phyloP scores from a whole-genome alignment of 1,139 yeast species.

The Yarrowia galli region DNA sequence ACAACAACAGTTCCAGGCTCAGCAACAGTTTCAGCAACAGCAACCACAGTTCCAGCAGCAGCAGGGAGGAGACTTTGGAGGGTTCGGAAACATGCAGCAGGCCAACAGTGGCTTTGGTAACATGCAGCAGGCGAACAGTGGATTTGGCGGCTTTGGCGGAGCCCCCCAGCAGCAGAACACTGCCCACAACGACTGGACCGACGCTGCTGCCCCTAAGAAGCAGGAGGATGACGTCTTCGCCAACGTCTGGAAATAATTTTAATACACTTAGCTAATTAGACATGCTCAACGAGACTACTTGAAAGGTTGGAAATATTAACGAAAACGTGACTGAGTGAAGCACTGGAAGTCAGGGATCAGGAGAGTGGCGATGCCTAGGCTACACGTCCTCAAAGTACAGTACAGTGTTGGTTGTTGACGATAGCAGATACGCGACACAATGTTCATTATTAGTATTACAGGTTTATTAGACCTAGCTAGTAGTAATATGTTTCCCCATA shows the following conservation, averaged over 20 bases:
- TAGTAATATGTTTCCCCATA: constrained; percentile 25
- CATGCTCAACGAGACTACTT: too few species aligned
- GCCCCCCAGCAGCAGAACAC: constrained; percentile 43
- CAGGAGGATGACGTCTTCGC: constrained; percentile 70
- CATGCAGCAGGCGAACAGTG: constrained; percentile 39
- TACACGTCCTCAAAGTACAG: too few species aligned
- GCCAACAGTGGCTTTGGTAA: constrained; percentile 37
- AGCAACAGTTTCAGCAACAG: constrained; percentile 41
- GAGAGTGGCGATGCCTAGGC: too few species aligned
- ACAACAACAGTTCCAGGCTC: constrained; percentile 29
- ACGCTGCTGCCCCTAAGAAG: constrained; percentile 43
- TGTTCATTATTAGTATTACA: constrained; percentile 14
- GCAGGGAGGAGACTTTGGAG: constrained; percentile 21
- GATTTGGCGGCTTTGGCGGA: constrained; percentile 46
- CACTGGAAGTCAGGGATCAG: too few species aligned
- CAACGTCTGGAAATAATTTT: constrained; percentile 64
- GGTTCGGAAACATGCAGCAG: constrained; percentile 39
- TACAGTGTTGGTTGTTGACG: too few species aligned
- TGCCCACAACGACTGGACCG: constrained; percentile 40
- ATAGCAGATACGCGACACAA: too few species aligned
- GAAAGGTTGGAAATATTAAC: too few species aligned
- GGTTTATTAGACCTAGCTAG: constrained; percentile 33
- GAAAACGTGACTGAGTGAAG: too few species aligned
- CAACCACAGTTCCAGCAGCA: constrained; percentile 38
- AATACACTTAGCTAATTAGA: constrained; percentile 22